Base-by-base conservation (phyloP, 139 green algal genomes). In the Chlorella sp. region DNA sequence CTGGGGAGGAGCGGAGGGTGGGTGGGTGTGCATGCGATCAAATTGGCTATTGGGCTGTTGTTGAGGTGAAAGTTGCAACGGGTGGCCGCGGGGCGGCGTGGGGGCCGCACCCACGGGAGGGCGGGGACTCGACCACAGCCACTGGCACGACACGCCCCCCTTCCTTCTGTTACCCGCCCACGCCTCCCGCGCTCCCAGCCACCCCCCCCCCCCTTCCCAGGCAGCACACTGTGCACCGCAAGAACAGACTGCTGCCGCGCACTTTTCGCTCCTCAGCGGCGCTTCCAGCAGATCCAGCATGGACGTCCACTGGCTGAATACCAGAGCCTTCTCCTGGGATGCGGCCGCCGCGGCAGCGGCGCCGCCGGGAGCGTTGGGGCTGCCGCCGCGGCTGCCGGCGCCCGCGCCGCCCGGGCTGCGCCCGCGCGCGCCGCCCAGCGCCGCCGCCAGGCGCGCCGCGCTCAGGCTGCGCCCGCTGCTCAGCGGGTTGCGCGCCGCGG, bases 231-330 rank as follows among this genome's bases (percentile, higher is more conserved):
- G n/a, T n/a, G n/a, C n/a, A n/a, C n/a, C n/a, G n/a, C n/a, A n/a
- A n/a, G n/a, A n/a, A n/a, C n/a, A n/a, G n/a, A n/a, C n/a, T n/a
- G n/a, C n/a, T n/a, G n/a, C n/a, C 21, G 15, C 72, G 62, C 72
- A 90, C 71, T 77, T 74, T 23, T 75, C 74, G 7, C 69, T 69
- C 9, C 77, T 60, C 48, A 98, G 81, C 11, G 84, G 83, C n/a
- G 76, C 71, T 82, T 98, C 92, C 58, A 97, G 55, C 59, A 98
- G 82, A 74, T 98, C 90, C 41, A 98, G 77, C 91, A 98, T 96
- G 76, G 76, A 63, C 2, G 91, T 98, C 92, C 93, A 98, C 84
- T 98, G 94, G 43, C 77, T 91, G 85, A 98, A 98, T 27, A 98
- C 90, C 27, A 98, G 88, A 9, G 92, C 88, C 77, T 97, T 96